Percentiles rank a stretch among this genome's conserved stretches.
phyloP scores from a whole-genome alignment of 2,329 filamentous ascomycete species.

The Fusarium pilosicola region DNA sequence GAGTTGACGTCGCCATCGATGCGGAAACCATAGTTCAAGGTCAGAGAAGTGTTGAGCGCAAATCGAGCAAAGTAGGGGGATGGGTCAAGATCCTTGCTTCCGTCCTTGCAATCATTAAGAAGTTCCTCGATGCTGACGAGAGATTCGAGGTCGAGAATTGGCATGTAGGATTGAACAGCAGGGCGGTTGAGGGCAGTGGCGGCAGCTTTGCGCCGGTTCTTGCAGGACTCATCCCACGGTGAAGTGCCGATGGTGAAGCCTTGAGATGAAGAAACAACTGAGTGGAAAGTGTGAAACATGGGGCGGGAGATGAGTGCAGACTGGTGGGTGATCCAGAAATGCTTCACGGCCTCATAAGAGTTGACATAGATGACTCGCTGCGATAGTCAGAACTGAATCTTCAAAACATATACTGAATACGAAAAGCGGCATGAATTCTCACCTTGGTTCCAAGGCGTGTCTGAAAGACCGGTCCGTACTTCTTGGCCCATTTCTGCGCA shows the following conservation, averaged over 20 bases:
- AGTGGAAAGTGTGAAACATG: constrained; percentile 83
- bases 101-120: constrained; percentile 69
- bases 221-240: constrained; percentile 85
- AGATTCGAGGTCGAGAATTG: constrained; percentile 82
- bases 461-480: constrained; percentile 73
- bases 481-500: constrained; percentile 65
- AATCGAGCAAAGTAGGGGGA: constrained; percentile 79
- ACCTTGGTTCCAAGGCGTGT: constrained; percentile 75
- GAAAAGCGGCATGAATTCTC: constrained; percentile 2
- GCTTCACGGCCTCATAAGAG: constrained; percentile 76
- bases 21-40: constrained; percentile 81
- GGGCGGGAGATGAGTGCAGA: constrained; percentile 81
- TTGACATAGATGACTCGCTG: constrained; percentile 81
- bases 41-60: constrained; percentile 80
- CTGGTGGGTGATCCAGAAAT: constrained; percentile 83
- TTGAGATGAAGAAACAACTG: constrained; percentile 78
- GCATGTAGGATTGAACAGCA: constrained; percentile 81
- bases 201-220: constrained; percentile 78
- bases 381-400: not conserved
- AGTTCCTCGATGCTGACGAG: constrained; percentile 78
- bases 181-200: constrained; percentile 82
- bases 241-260: constrained; percentile 87
- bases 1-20: constrained; percentile 77
- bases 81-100: constrained; percentile 73
- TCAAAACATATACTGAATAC: fast-evolving